Conservation (phyloP, 2,329 filamentous ascomycete species). For the Zopfia rhizophila region DNA sequence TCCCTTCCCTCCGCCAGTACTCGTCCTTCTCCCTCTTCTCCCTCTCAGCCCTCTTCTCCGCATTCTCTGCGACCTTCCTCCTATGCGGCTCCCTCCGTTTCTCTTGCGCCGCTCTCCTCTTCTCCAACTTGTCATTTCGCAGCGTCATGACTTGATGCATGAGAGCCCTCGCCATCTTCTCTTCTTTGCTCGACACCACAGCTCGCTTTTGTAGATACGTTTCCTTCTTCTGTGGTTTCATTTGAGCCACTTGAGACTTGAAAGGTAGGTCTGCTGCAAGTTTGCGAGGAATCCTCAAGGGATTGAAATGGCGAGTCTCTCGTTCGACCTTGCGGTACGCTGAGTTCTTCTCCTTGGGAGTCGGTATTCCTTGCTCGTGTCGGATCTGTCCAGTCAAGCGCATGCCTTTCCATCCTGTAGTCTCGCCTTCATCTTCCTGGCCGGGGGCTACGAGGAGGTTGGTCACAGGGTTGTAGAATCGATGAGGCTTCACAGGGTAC, state of each 20-base stretch:
- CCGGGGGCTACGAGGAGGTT: constrained; percentile 77
- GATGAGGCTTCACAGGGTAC: constrained; percentile 94
- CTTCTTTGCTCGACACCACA: constrained; percentile 81
- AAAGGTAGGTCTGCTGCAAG: constrained; percentile 88
- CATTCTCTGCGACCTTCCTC: constrained; percentile 82
- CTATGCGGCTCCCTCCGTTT: constrained; percentile 82
- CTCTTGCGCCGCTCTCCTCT: constrained; percentile 86
- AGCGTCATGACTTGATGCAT: constrained; percentile 94
- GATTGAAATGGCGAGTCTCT: constrained; percentile 62
- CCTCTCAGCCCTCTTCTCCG: constrained; percentile 84
- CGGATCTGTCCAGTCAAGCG: constrained; percentile 92
- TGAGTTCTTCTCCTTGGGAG: constrained; percentile 84
- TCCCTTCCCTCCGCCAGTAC: constrained; percentile 91
- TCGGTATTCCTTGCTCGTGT: constrained; percentile 76
- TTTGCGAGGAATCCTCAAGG: constrained; percentile 78
- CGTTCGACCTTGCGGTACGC: constrained; percentile 76
- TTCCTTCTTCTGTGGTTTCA: constrained; percentile 79
- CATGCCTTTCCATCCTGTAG: constrained; percentile 82
- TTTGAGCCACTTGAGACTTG: constrained; percentile 87
- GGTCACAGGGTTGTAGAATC: constrained; percentile 96
- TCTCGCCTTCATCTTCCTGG: constrained; percentile 42
- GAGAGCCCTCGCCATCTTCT: constrained; percentile 86
- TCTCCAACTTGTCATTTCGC: constrained; percentile 88
- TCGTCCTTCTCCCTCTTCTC: constrained; percentile 94
- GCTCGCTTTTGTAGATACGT: constrained; percentile 97